Base-by-base conservation (phyloP, 2,329 filamentous ascomycete genomes). In the Colletotrichum brevisporum region DNA sequence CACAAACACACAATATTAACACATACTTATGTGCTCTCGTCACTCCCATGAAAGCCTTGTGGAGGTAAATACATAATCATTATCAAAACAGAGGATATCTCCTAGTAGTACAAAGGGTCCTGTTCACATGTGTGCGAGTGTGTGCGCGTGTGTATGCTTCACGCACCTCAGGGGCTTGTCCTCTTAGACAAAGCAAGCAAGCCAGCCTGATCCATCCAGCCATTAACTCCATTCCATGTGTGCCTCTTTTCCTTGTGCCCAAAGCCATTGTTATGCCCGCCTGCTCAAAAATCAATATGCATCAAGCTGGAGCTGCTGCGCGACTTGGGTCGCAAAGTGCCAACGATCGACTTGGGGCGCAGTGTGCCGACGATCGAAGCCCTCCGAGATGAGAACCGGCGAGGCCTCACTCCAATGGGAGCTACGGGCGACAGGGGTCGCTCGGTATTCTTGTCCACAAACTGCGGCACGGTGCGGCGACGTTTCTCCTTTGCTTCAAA, bases 401-500 rank as follows among this genome's bases (percentile, higher is more conserved):
- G 62, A 26, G 63, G 55, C 51, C 36, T 60, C n/a, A 60, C 45
- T 6, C 56, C 67, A 43, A 69, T 48, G 24, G 67, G 67, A 10
- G 18, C 18, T 16, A 69, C 15, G 16, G 27, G 15, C 24, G 26
- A 47, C 27, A 26, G 18, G 15, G 48, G 31, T 36, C 31, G 56
- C 56, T 54, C 50, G 13, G 21, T 51, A 26, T 41, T 59, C 15
- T 27, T 45, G 24, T 45, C 18, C 43, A 60, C 45, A n/a, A 53
- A n/a, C 56, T 69, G 67, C 13, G 67, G 31, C 31, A 36, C 31
- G 61, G 31, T 52, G 52, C 31, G 51, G 39, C 55, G 67, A 27
- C 51, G 62, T 41, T 50, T 67, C 13, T 67, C 62, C 50, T 69
- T 69, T 52, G 67, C 67, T 69, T 69, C 56, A 51, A 69, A 69